A percentile compares a stretch with the other conserved stretches of the same genome.
These are phyloP conservation scores for Hypoxylon rubiginosum DNA, from an alignment of 2,329 filamentous ascomycete species.

Conservation along the genomic window DNA sequence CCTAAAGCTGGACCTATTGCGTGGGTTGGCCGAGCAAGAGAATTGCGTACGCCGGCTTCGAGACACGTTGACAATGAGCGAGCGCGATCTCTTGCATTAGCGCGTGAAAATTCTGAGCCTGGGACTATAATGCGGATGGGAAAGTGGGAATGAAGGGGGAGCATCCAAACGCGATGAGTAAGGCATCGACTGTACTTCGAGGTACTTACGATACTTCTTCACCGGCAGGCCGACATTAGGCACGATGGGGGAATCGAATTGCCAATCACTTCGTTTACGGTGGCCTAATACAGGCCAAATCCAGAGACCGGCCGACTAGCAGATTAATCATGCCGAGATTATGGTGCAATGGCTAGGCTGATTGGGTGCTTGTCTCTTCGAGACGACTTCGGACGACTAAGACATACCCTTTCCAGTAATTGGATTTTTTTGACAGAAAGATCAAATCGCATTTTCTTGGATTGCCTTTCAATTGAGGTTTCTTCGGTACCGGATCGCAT, in stretches of 20 bases:
- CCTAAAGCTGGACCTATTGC: slow-evolving; percentile 42
- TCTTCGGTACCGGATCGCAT: slow-evolving; percentile 18
- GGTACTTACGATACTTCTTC: slow-evolving; percentile 24
- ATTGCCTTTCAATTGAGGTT: slow-evolving; percentile 9
- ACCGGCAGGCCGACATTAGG: background rate
- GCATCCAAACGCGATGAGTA: slow-evolving; percentile 6
- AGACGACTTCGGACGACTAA: slow-evolving; percentile 10
- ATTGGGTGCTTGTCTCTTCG: slow-evolving; percentile 1
- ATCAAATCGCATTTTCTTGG: background rate
- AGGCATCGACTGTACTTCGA: slow-evolving; percentile 27
- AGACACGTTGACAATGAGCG: slow-evolving; percentile 26
- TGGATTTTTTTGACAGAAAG: background rate
- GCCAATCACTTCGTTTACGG: background rate
- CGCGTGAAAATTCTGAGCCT: slow-evolving; percentile 31
- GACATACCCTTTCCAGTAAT: slow-evolving; percentile 15
- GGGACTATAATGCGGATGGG: slow-evolving; percentile 11
- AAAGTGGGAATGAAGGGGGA: slow-evolving; percentile 33
- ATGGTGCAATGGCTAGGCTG: slow-evolving; percentile 30
- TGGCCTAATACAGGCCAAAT: slow-evolving; percentile 6
- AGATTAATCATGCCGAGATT: slow-evolving; percentile 10
- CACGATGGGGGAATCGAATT: slow-evolving; percentile 7
- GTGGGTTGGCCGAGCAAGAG: slow-evolving; percentile 15
- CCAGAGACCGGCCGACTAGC: slow-evolving; percentile 8
- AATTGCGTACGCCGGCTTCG: slow-evolving; percentile 6
- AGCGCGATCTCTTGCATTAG: slow-evolving; percentile 38